Evolutionary conservation across 306 rosid species (phyloP).

Genomic region (Vachellia collinsii): DNA sequence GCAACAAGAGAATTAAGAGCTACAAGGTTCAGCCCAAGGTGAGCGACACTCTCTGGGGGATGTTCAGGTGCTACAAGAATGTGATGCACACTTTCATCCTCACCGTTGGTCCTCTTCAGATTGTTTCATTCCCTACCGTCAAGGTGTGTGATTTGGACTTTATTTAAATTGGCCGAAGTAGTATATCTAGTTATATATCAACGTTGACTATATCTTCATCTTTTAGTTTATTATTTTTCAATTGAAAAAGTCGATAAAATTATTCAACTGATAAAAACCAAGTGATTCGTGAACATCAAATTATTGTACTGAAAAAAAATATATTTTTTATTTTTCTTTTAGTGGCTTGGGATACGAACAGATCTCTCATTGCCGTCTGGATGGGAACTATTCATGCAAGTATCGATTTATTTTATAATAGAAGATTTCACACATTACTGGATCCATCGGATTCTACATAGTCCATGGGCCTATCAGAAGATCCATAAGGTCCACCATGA

Average conservation of each 20-base stretch:
- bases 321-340: neutral
- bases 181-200: too few relatives aligned
- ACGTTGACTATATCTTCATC: too few relatives aligned
- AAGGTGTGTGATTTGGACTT: constrained; percentile 33
- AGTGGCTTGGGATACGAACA: constrained; percentile 64
- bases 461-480: constrained; percentile 62
- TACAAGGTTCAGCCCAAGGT: constrained; percentile 66
- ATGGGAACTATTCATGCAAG: constrained; percentile 56
- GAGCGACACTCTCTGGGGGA: constrained; percentile 42
- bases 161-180: neutral
- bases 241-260: neutral
- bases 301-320: neutral
- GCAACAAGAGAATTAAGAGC: constrained; percentile 34
- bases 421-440: constrained; percentile 70
- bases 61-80: constrained; percentile 51
- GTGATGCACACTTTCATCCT: constrained; percentile 59
- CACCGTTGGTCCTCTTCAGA: constrained; percentile 67
- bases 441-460: constrained; percentile 65
- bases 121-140: constrained; percentile 59
- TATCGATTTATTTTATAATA: constrained; percentile 56
- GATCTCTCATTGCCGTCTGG: constrained; percentile 73
- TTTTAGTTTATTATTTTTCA: too few relatives aligned
- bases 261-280: neutral
- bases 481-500: constrained; percentile 67
- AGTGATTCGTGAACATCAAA: neutral